phyloP scores from a whole-genome alignment of 352 stramenopile species.

The Elongisporangium senticosum region DNA sequence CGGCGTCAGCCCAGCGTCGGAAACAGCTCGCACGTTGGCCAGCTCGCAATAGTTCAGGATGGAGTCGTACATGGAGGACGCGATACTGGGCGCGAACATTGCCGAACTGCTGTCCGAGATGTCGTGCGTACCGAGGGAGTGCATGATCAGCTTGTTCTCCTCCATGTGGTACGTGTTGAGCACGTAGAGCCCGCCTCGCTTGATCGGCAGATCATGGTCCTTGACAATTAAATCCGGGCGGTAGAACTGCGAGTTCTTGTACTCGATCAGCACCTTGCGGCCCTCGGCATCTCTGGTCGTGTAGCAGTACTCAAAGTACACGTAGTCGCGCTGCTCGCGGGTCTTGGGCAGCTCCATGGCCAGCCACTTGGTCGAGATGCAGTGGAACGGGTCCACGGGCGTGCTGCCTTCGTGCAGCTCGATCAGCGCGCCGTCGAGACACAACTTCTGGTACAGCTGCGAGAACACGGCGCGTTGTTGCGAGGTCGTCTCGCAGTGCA shows the following conservation, averaged over 20 bases:
- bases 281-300: not conserved
- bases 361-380: constrained; percentile 49
- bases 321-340: constrained; percentile 40
- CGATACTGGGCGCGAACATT: not conserved
- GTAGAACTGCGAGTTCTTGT: not conserved
- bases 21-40: not conserved
- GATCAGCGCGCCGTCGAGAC: constrained; percentile 37
- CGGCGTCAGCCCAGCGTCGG: not conserved
- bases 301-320: constrained; percentile 35
- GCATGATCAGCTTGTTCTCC: not conserved
- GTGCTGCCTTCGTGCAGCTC: constrained; percentile 31
- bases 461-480: constrained; percentile 44
- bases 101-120: not conserved
- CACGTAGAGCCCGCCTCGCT: not conserved
- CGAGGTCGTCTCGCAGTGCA: constrained; percentile 39
- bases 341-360: constrained; percentile 39
- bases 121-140: not conserved
- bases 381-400: constrained; percentile 33
- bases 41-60: not conserved
- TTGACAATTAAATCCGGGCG: not conserved
- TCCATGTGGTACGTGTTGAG: not conserved
- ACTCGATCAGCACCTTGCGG: not conserved
- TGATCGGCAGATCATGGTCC: not conserved
- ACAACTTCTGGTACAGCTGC: constrained; percentile 33
- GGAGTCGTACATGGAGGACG: not conserved